A percentile compares a stretch with the other conserved stretches of the same genome.
phyloP scores from a whole-genome alignment of 345 rosid genomes.

The Noccaea bulbosa region DNA sequence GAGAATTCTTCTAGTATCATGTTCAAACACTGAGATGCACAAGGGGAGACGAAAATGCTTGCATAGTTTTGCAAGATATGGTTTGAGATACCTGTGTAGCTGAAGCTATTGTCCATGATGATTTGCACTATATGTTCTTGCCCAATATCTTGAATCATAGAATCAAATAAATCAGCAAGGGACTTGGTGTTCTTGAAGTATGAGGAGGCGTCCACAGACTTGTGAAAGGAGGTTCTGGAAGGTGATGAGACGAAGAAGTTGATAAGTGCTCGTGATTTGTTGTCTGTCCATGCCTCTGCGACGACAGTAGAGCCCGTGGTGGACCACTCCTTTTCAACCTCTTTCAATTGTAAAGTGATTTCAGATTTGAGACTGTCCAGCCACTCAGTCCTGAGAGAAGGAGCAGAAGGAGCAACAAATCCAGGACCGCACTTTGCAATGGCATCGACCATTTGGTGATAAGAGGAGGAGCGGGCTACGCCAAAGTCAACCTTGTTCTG shows the following conservation, averaged over 20 bases:
- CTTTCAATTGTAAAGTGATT: conserved; percentile 56
- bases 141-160: conserved; percentile 78
- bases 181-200: conserved; percentile 70
- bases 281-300: conserved; percentile 86
- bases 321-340: conserved; percentile 76
- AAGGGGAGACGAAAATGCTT: conserved; percentile 77
- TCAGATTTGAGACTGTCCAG: conserved; percentile 69
- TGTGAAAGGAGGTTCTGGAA: conserved; percentile 75
- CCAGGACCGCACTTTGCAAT: conserved; percentile 66
- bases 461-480: conserved; percentile 73
- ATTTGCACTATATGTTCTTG: conserved; percentile 82
- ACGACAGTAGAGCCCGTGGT: conserved; percentile 81
- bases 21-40: conserved; percentile 87
- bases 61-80: conserved; percentile 77
- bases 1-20: conserved; percentile 82
- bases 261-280: conserved; percentile 78
- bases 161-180: conserved; percentile 80
- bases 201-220: conserved; percentile 82
- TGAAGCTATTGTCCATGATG: conserved; percentile 70
- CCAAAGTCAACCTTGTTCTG: conserved; percentile 77
- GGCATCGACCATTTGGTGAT: conserved; percentile 71
- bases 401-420: conserved; percentile 60
- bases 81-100: conserved; percentile 66
- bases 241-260: conserved; percentile 88
- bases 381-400: conserved; percentile 63